Conservation (phyloP, 2,329 filamentous ascomycete species). For the Scolecobasidium constrictum region DNA sequence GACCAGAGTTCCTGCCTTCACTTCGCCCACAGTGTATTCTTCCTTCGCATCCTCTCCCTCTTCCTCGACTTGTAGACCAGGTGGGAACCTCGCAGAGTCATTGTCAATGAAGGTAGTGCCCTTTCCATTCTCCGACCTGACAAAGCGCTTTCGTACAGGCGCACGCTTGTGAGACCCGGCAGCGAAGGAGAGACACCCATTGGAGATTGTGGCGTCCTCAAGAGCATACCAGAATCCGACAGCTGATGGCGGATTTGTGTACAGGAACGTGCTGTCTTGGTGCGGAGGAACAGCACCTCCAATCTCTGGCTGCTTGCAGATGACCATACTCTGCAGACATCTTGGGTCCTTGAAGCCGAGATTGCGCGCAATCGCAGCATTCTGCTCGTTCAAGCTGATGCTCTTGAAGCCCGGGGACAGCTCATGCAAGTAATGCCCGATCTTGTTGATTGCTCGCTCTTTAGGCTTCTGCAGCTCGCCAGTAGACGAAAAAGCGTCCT, state of each 20-base stretch:
- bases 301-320: slow-evolving; percentile 96
- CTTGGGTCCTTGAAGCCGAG: slow-evolving; percentile 69
- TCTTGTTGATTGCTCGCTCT: slow-evolving; percentile 68
- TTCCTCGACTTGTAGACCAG: slow-evolving; percentile 25
- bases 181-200: slow-evolving; percentile 82
- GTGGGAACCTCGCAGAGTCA: slow-evolving; percentile 52
- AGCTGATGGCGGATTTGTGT: slow-evolving; percentile 77
- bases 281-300: slow-evolving; percentile 84
- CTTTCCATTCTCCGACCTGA: slow-evolving; percentile 40
- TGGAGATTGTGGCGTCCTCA: slow-evolving; percentile 77
- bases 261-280: slow-evolving; percentile 87
- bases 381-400: slow-evolving; percentile 42
- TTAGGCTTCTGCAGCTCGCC: slow-evolving; percentile 68
- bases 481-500: slow-evolving; percentile 62
- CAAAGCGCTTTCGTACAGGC: slow-evolving; percentile 62
- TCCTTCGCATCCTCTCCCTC: slow-evolving; percentile 33
- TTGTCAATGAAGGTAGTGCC: slow-evolving; percentile 50
- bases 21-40: slow-evolving; percentile 69
- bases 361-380: slow-evolving; percentile 54
- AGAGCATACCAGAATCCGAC: slow-evolving; percentile 97
- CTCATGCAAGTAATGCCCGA: slow-evolving; percentile 39
- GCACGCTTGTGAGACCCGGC: slow-evolving; percentile 70
- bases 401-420: slow-evolving; percentile 36
- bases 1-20: slow-evolving; percentile 82
- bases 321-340: slow-evolving; percentile 88